Percentiles rank a stretch among this genome's conserved stretches.
Evolutionary conservation across 495 filamentous ascomycete species (phyloP).

Genomic region (Aspergillus indologenus): DNA sequence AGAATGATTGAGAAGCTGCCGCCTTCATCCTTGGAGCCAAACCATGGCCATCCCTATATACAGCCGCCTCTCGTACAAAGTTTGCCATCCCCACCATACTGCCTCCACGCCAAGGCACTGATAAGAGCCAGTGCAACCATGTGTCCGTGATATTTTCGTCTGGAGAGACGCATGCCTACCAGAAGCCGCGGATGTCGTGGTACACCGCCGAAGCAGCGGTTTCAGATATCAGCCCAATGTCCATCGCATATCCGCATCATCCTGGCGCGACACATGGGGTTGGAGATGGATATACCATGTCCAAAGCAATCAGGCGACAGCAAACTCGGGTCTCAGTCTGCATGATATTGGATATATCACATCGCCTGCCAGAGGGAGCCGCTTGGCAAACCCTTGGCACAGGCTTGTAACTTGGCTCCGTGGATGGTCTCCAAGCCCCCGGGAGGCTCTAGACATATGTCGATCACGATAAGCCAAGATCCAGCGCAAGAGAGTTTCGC

Average conservation of each 20-base stretch:
- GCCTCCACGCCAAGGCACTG: constrained; percentile 2
- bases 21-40: background rate
- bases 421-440: background rate
- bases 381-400: constrained; percentile 1
- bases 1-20: background rate
- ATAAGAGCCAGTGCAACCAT: background rate
- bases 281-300: background rate
- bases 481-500: background rate
- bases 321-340: background rate
- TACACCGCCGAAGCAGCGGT: background rate
- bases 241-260: background rate
- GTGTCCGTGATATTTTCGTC: background rate
- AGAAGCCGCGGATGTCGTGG: background rate
- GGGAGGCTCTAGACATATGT: background rate
- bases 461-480: constrained; percentile 2
- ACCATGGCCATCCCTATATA: background rate
- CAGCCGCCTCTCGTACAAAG: background rate
- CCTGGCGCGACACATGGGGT: background rate
- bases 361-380: background rate
- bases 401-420: background rate
- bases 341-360: constrained; percentile 1
- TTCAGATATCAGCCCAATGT: constrained; percentile 4
- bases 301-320: background rate
- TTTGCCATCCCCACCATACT: background rate
- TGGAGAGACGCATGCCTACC: background rate